Conservation (phyloP, 1,139 yeast species). For the Pichia sp. region DNA sequence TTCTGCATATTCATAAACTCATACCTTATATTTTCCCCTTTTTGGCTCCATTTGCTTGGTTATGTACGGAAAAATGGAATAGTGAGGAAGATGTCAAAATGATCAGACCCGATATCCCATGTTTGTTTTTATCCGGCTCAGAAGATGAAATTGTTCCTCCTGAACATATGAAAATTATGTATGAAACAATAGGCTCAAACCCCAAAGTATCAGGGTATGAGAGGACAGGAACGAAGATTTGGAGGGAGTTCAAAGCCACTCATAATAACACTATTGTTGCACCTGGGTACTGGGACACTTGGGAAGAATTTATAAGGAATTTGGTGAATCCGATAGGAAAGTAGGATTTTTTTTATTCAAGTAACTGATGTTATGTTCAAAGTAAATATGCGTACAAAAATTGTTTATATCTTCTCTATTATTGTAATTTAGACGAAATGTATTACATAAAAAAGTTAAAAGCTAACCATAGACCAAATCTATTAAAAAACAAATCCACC, state of each 20-base stretch:
- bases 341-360: slow-evolving; percentile 2
- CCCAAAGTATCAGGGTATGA: slow-evolving; percentile 10
- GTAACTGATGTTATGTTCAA: neutral
- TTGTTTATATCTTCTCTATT: no score
- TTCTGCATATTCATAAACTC: slow-evolving; percentile 66
- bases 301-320: slow-evolving; percentile 45
- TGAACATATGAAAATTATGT: slow-evolving; percentile 61
- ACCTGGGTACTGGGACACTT: slow-evolving; percentile 64
- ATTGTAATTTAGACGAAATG: no score
- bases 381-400: no score
- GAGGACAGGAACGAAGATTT: slow-evolving; percentile 29
- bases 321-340: slow-evolving; percentile 21
- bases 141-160: slow-evolving; percentile 93
- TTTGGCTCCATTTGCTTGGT: slow-evolving; percentile 43
- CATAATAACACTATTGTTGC: slow-evolving; percentile 80
- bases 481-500: slow-evolving; percentile 53
- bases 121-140: slow-evolving; percentile 64
- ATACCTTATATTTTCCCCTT: slow-evolving; percentile 79
- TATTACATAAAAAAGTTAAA: no score
- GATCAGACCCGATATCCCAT: slow-evolving; percentile 51
- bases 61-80: slow-evolving; percentile 82
- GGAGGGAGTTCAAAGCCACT: slow-evolving; percentile 49
- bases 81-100: slow-evolving; percentile 53
- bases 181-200: slow-evolving; percentile 36
- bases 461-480: slow-evolving; percentile 48